A percentile compares a stretch with the other conserved stretches of the same genome.
These are phyloP conservation scores for Fusarium sp. DNA, from an alignment of 2,329 filamentous ascomycete species.

Conservation along the genomic window DNA sequence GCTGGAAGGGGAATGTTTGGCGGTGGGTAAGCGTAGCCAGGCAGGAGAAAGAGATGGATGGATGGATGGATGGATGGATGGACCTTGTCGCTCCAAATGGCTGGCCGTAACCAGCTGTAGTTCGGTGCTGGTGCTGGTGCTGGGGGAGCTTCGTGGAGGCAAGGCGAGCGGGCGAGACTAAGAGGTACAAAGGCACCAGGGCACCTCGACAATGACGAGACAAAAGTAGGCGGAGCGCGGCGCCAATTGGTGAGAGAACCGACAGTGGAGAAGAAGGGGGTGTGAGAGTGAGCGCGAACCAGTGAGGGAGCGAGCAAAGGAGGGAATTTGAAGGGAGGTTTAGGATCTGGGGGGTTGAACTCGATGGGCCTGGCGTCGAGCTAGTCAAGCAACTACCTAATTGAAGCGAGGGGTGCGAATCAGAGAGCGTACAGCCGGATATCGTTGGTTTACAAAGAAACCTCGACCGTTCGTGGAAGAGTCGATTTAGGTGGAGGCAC, in stretches of 20 bases:
- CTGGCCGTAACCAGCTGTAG: conserved; percentile 32
- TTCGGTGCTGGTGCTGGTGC: conserved; percentile 17
- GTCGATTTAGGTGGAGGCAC: conserved; percentile 13
- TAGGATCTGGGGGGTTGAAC: conserved; percentile 30
- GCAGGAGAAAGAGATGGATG: conserved; percentile 37
- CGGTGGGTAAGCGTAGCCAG: conserved; percentile 37
- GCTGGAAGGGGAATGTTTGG: conserved; percentile 39
- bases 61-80: conserved; percentile 37
- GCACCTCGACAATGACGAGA: conserved; percentile 45
- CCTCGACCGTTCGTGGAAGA: conserved; percentile 33
- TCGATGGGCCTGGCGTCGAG: conserved; percentile 22
- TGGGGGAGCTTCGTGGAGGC: conserved; percentile 37
- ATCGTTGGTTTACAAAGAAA: conserved; percentile 29
- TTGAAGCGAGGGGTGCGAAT: conserved; percentile 27
- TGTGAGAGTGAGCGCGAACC: conserved; percentile 31
- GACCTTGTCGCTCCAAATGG: conserved; percentile 38
- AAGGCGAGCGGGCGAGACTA: conserved; percentile 41
- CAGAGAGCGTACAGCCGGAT: conserved; percentile 20
- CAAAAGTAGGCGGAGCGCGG: conserved; percentile 37
- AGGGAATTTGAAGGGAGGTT: conserved; percentile 35
- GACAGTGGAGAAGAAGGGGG: conserved; percentile 41
- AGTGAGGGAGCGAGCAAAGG: conserved; percentile 31
- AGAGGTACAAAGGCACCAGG: conserved; percentile 40
- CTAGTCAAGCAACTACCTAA: conserved; percentile 15
- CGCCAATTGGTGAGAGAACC: conserved; percentile 42